These are phyloP conservation scores for Gracilaria domingensis DNA, from an alignment of 23 red algal species.

Conservation along the genomic window DNA sequence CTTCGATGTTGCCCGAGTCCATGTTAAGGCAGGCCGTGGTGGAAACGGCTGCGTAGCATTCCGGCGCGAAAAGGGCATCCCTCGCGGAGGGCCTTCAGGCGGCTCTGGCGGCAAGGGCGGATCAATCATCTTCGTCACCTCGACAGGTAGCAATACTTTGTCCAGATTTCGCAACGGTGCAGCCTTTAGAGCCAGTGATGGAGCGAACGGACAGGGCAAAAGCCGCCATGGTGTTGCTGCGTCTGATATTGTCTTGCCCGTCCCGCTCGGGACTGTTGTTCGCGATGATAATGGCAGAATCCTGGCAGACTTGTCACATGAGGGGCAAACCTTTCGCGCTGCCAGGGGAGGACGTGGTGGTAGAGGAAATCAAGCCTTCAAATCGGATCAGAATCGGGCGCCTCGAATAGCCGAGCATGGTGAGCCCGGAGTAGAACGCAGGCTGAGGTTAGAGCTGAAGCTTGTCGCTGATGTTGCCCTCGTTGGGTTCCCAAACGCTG, in stretches of 20 bases:
- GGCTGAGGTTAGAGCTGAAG: constrained; percentile 91
- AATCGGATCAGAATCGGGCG: constrained; percentile 87
- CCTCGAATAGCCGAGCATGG: constrained; percentile 85
- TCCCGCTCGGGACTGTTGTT: constrained; percentile 90
- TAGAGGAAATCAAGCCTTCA: constrained; percentile 89
- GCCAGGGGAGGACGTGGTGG: constrained; percentile 88
- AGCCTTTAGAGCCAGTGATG: constrained; percentile 76
- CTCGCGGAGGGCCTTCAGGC: constrained; percentile 88
- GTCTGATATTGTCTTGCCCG: constrained; percentile 44
- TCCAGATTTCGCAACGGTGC: constrained; percentile 64
- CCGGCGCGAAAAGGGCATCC: constrained; percentile 89
- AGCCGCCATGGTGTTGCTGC: constrained; percentile 72
- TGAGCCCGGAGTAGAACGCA: constrained; percentile 68
- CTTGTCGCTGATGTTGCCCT: constrained; percentile 90
- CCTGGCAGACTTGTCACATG: constrained; percentile 79
- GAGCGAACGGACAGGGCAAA: constrained; percentile 77
- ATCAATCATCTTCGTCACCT: constrained; percentile 77
- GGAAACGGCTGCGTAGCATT: constrained; percentile 94
- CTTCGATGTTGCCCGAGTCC: constrained; percentile 78
- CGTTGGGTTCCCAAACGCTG: constrained; percentile 94
- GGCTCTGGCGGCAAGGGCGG: constrained; percentile 89
- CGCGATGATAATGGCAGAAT: constrained; percentile 60
- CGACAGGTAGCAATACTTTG: constrained; percentile 83
- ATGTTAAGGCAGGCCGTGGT: constrained; percentile 85
- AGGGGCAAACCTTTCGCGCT: constrained; percentile 64